Percentiles rank a stretch among this genome's conserved stretches.
Conservation (phyloP, 148 eudicot genomes). For the Cornus suecica region DNA sequence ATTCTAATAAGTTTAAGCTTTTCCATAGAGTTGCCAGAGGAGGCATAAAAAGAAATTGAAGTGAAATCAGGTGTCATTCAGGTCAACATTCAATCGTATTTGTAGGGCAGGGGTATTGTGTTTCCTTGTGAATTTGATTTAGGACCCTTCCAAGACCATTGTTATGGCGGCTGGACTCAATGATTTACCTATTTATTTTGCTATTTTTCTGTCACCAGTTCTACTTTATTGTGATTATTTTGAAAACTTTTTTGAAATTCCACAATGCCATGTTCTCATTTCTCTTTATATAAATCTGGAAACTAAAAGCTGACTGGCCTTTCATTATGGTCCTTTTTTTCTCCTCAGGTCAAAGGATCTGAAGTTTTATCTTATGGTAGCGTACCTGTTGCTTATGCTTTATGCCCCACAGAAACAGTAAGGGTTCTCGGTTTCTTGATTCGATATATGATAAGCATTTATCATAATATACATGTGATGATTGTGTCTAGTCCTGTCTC, state of each 20-base stretch:
- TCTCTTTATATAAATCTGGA: background rate
- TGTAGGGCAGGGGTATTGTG: no score
- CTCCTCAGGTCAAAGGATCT: conserved; percentile 80
- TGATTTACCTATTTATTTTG: background rate
- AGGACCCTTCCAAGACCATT: no score
- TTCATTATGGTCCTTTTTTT: background rate
- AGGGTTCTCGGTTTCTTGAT: conserved; percentile 20
- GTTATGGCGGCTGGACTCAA: no score
- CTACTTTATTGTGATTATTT: background rate
- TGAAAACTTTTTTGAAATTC: background rate
- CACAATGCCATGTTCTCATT: background rate
- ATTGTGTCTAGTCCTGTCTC: background rate
- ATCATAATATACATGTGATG: background rate
- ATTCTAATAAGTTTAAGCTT: no score
- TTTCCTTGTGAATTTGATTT: no score
- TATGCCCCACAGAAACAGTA: conserved; percentile 78
- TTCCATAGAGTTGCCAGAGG: no score
- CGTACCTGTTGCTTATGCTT: conserved; percentile 77
- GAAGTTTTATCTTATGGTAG: conserved; percentile 65
- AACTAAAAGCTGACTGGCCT: background rate
- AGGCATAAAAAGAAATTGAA: no score
- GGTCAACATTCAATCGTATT: no score
- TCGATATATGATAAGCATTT: background rate
- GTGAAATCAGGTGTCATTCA: no score
- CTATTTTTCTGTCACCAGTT: background rate